Percentiles rank a stretch among this genome's conserved stretches.
These are phyloP conservation scores for Athelia psychrophila DNA, from an alignment of 1,284 basidiomycete species.

Conservation along the genomic window DNA sequence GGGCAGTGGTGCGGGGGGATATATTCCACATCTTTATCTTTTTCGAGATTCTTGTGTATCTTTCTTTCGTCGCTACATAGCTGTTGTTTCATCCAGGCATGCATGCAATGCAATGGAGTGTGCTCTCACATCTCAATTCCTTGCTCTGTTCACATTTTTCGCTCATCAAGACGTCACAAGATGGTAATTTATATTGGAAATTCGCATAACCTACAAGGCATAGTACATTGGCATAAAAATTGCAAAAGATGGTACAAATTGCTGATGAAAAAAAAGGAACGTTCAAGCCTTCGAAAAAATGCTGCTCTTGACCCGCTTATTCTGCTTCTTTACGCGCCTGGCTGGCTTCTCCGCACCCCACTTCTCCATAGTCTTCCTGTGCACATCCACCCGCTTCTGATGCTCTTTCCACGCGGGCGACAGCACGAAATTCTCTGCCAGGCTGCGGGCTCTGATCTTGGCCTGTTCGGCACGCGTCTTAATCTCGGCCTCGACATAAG, in stretches of 20 bases:
- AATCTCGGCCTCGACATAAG: constrained; percentile 5
- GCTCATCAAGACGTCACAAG: background rate
- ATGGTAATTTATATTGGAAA: no score
- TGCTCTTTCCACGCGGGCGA: background rate
- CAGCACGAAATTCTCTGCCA: background rate
- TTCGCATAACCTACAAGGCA: no score
- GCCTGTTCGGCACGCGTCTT: background rate
- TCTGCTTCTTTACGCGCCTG: background rate
- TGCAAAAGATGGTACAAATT: no score
- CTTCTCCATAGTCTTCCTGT: background rate
- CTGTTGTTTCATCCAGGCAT: background rate
- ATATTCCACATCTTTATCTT: constrained; percentile 3
- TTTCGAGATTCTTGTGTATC: constrained; percentile 1
- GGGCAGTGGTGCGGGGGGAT: background rate
- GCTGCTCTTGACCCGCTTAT: background rate
- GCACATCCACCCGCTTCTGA: background rate
- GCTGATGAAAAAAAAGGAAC: no score
- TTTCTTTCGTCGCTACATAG: constrained; percentile 2
- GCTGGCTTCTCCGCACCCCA: background rate
- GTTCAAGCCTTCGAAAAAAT: background rate
- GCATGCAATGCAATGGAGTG: constrained; percentile 1
- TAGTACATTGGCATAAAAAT: no score
- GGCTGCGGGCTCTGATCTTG: background rate
- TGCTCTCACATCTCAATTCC: background rate
- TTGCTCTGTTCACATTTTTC: background rate